A percentile compares a stretch with the other conserved stretches of the same genome.
phyloP scores from a whole-genome alignment of 768 basidiomycete species.

The Paxillus ammoniavirescens region DNA sequence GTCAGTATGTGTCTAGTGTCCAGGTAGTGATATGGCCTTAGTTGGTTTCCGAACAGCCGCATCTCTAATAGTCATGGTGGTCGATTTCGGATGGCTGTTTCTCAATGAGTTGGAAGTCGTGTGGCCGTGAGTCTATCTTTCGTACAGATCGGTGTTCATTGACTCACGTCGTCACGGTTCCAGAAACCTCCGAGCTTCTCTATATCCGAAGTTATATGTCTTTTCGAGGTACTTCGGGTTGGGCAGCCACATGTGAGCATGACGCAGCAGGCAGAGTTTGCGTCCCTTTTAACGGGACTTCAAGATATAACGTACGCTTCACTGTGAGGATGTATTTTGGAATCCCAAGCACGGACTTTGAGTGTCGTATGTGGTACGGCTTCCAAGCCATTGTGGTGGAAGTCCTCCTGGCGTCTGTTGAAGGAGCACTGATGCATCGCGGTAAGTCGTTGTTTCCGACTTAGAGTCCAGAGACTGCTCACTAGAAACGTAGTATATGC shows the following conservation, averaged over 20 bases:
- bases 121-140: conserved; percentile 20
- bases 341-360: not conserved
- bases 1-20: conserved; percentile 1
- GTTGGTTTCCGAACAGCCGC: not conserved
- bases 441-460: conserved; percentile 9
- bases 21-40: not conserved
- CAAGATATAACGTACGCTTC: conserved; percentile 24
- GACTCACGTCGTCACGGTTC: not conserved
- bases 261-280: not conserved
- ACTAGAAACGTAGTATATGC: conserved; percentile 13
- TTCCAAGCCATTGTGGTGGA: conserved; percentile 18
- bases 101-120: conserved; percentile 14
- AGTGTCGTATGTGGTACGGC: conserved; percentile 16
- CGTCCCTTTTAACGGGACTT: not conserved
- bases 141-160: not conserved
- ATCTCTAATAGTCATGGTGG: conserved; percentile 13
- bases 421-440: conserved; percentile 15
- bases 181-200: conserved; percentile 9
- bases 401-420: conserved; percentile 10
- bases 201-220: conserved; percentile 10
- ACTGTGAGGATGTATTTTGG: conserved; percentile 16
- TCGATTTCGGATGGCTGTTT: conserved; percentile 12
- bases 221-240: conserved; percentile 15
- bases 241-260: conserved; percentile 18
- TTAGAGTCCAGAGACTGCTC: not conserved